phyloP scores from a whole-genome alignment of 1,139 yeast genomes.

The Kluyveromyces marxianus region DNA sequence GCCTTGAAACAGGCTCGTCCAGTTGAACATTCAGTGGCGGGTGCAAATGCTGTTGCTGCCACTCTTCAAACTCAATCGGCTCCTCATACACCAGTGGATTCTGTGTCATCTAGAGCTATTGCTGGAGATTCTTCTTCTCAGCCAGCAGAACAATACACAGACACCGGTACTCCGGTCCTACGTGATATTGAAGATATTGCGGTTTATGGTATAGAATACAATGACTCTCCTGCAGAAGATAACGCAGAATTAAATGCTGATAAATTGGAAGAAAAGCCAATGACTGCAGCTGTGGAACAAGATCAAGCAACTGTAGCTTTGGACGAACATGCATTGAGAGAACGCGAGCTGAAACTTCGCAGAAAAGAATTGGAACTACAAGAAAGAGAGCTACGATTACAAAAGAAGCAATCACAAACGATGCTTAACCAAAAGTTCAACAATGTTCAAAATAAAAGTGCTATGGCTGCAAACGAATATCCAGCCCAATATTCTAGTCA shows the following conservation, averaged over 20 bases:
- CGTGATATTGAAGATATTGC: conserved; percentile 29
- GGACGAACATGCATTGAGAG: conserved; percentile 17
- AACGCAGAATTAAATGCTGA: neutral
- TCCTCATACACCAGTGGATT: neutral
- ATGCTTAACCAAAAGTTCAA: conserved; percentile 3
- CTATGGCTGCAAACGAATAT: conserved; percentile 10
- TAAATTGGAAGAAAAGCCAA: neutral
- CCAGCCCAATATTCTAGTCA: conserved; percentile 8
- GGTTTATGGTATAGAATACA: conserved; percentile 25
- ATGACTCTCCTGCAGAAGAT: conserved; percentile 20
- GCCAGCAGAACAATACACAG: conserved; percentile 11
- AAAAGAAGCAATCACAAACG: conserved; percentile 19
- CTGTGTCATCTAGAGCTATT: neutral
- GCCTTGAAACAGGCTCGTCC: neutral
- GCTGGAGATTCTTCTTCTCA: too few relatives aligned
- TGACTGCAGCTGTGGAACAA: neutral
- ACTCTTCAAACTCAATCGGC: neutral
- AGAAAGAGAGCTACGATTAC: conserved; percentile 36
- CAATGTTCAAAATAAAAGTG: neutral
- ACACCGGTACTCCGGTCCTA: conserved; percentile 28
- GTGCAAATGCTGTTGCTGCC: neutral
- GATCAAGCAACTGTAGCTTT: neutral
- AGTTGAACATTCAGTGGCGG: neutral
- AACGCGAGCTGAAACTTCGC: conserved; percentile 37
- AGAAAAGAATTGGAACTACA: conserved; percentile 40